These are phyloP conservation scores for Arthrobotrys conoides DNA, from an alignment of 2,329 filamentous ascomycete species.

Conservation along the genomic window DNA sequence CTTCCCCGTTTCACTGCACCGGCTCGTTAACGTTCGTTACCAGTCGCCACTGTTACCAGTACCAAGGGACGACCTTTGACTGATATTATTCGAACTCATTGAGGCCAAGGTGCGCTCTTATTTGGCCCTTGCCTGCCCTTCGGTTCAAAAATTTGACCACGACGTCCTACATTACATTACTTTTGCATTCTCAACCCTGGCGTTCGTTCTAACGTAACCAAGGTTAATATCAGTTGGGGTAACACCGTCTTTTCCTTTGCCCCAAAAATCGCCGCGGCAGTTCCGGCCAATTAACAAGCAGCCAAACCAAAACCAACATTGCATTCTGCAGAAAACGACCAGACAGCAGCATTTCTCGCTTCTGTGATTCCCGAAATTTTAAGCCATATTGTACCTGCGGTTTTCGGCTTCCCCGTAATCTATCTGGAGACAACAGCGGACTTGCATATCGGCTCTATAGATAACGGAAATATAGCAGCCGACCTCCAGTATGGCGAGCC, in stretches of 20 bases:
- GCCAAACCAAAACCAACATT: conserved; percentile 36
- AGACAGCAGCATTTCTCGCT: conserved; percentile 51
- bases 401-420: conserved; percentile 53
- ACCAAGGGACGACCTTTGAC: conserved; percentile 30
- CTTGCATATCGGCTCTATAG: conserved; percentile 44
- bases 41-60: conserved; percentile 35
- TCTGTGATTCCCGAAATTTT: conserved; percentile 56
- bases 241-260: conserved; percentile 12
- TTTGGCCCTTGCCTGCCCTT: conserved; percentile 32
- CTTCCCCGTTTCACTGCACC: conserved; percentile 17
- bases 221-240: conserved; percentile 43
- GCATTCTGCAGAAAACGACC: conserved; percentile 34
- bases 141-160: conserved; percentile 55
- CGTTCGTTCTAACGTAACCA: conserved; percentile 20
- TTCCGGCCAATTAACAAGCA: conserved; percentile 49
- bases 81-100: conserved; percentile 21
- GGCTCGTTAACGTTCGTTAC: conserved; percentile 30
- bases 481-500: conserved; percentile 52
- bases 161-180: conserved; percentile 1
- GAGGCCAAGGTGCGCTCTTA: conserved; percentile 39
- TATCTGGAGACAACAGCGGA: conserved; percentile 19
- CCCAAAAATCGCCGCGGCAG: conserved; percentile 56
- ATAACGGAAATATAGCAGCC: conserved; percentile 30
- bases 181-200: neutral
- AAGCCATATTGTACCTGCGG: conserved; percentile 59